Evolutionary conservation across 2,329 filamentous ascomycete species (phyloP).

Genomic region (Penicillium occitanis): DNA sequence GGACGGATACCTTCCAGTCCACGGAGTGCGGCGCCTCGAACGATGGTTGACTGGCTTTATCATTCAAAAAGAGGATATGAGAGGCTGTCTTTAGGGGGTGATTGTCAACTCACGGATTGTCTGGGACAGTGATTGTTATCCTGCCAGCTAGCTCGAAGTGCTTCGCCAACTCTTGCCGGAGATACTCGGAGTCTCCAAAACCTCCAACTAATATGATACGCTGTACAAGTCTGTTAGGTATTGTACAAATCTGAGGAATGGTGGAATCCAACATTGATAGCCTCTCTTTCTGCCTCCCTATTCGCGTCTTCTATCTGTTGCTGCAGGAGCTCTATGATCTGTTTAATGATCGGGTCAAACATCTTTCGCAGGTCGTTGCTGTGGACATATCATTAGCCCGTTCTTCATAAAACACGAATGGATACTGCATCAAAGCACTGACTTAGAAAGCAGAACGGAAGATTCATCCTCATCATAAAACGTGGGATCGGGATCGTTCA

Average conservation of each 20-base stretch:
- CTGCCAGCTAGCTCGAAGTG: background rate
- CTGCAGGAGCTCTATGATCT: slow-evolving; percentile 16
- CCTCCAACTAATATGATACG: slow-evolving; percentile 23
- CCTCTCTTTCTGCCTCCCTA: slow-evolving; percentile 15
- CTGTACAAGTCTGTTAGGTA: slow-evolving; percentile 7
- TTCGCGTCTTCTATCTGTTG: slow-evolving; percentile 19
- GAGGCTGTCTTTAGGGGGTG: background rate
- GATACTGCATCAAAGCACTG: background rate
- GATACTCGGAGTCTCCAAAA: slow-evolving; percentile 23
- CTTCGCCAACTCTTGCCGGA: slow-evolving; percentile 15
- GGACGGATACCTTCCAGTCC: background rate
- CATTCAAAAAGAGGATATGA: background rate
- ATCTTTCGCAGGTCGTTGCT: slow-evolving; percentile 18
- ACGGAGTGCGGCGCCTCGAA: background rate
- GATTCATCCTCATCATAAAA: background rate
- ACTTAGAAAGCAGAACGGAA: background rate
- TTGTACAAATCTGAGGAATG: background rate
- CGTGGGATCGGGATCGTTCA: background rate
- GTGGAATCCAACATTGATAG: slow-evolving; percentile 10
- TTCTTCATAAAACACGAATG: background rate
- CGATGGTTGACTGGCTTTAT: background rate
- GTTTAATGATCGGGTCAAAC: slow-evolving; percentile 22
- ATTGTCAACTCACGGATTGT: background rate
- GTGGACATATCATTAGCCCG: background rate
- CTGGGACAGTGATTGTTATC: slow-evolving; percentile 5